Percentiles rank a stretch among this genome's conserved stretches.
phyloP scores from a whole-genome alignment of 768 basidiomycete species.

The Russula brevipes region DNA sequence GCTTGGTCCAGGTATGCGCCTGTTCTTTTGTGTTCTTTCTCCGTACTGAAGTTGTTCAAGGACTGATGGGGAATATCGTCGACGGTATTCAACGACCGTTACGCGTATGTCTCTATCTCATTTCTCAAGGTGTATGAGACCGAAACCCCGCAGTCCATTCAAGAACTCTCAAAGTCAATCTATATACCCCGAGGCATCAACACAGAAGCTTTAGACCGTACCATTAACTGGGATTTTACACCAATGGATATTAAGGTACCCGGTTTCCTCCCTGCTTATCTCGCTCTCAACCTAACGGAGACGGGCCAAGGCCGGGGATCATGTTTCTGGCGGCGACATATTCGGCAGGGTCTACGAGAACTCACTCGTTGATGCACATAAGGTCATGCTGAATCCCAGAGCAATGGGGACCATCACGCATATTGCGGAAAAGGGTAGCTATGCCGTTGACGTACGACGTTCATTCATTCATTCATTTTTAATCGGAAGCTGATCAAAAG shows the following conservation, averaged over 20 bases:
- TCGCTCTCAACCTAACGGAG: not conserved
- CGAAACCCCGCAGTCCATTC: constrained; percentile 57
- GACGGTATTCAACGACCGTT: constrained; percentile 95
- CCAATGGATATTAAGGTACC: constrained; percentile 71
- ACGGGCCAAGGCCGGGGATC: constrained; percentile 75
- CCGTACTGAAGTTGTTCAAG: constrained; percentile 37
- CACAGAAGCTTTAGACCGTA: constrained; percentile 87
- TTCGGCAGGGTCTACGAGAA: constrained; percentile 97
- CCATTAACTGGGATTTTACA: constrained; percentile 91
- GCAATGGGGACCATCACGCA: constrained; percentile 92
- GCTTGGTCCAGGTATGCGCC: constrained; percentile 80
- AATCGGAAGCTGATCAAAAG: constrained; percentile 3
- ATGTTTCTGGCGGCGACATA: constrained; percentile 94
- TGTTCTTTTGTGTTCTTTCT: not conserved
- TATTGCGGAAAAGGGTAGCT: constrained; percentile 91
- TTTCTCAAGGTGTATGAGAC: constrained; percentile 8
- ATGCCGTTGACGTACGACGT: constrained; percentile 69
- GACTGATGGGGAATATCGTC: constrained; percentile 98
- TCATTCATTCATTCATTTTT: not conserved
- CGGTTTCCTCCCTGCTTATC: constrained; percentile 1
- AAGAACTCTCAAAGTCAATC: constrained; percentile 96
- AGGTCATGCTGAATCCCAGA: constrained; percentile 92
- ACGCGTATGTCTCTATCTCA: constrained; percentile 48
- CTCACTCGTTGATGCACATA: constrained; percentile 93
- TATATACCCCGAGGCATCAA: constrained; percentile 99